Evolutionary conservation across 257 asterid species (phyloP).

Genomic region (Solanum pinnatisectum): DNA sequence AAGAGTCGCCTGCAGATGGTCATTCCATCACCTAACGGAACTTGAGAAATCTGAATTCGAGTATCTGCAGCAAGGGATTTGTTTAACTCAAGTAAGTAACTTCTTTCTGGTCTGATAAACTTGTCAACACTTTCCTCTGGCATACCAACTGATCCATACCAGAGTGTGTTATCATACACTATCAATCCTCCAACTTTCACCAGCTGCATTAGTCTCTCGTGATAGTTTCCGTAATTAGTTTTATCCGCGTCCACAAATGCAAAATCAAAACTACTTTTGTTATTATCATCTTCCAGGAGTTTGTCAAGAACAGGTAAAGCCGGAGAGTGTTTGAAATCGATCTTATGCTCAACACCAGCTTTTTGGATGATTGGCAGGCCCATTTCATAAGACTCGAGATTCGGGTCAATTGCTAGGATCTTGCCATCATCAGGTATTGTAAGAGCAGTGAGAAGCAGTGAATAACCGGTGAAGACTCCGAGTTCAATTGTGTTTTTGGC

Average conservation of each 20-base stretch:
- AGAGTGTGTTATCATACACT: conserved; percentile 53
- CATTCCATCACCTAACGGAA: conserved; percentile 23
- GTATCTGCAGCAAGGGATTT: conserved; percentile 15
- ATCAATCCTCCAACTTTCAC: conserved; percentile 38
- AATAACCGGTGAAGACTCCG: conserved; percentile 28
- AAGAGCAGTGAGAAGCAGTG: conserved; percentile 21
- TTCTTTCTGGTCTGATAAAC: background rate
- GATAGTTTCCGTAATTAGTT: conserved; percentile 26
- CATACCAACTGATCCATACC: conserved; percentile 36
- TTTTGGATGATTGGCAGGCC: conserved; percentile 29
- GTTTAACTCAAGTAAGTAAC: conserved; percentile 6
- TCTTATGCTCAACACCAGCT: conserved; percentile 36
- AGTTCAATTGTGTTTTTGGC: conserved; percentile 20
- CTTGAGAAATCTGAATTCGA: conserved; percentile 13
- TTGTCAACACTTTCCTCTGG: conserved; percentile 14
- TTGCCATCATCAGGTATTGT: conserved; percentile 21
- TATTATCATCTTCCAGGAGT: conserved; percentile 14
- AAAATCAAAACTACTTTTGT: conserved; percentile 26
- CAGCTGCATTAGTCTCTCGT: conserved; percentile 38
- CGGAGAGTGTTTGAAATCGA: conserved; percentile 21
- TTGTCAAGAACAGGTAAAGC: conserved; percentile 30
- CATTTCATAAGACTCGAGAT: conserved; percentile 12
- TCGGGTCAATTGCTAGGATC: conserved; percentile 28
- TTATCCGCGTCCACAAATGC: conserved; percentile 63
- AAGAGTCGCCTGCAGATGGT: conserved; percentile 16